phyloP scores from a whole-genome alignment of 345 rosid genomes.

The Populus simonii region DNA sequence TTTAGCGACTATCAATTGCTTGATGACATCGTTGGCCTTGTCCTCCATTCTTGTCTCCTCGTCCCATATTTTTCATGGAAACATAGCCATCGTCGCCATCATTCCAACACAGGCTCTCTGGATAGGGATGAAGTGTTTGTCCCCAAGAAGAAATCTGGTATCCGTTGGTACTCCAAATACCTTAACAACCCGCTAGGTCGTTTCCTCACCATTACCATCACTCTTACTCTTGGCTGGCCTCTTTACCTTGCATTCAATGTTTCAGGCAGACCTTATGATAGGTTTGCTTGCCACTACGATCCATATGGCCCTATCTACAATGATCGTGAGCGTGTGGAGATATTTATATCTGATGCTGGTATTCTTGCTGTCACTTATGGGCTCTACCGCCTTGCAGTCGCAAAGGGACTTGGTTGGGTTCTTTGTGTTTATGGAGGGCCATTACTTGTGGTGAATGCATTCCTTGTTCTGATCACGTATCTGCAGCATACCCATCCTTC shows the following conservation, averaged over 20 bases:
- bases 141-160: slow-evolving; percentile 20
- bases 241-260: slow-evolving; percentile 29
- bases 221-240: slow-evolving; percentile 34
- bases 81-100: slow-evolving; percentile 36
- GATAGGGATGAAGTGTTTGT: slow-evolving; percentile 33
- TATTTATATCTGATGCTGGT: slow-evolving; percentile 25
- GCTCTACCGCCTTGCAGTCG: slow-evolving; percentile 18
- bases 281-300: slow-evolving; percentile 33
- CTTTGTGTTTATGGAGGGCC: slow-evolving; percentile 27
- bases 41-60: slow-evolving; percentile 28
- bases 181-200: slow-evolving; percentile 33
- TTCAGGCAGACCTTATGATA: slow-evolving; percentile 30
- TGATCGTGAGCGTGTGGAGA: slow-evolving; percentile 19
- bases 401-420: slow-evolving; percentile 25
- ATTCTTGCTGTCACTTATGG: slow-evolving; percentile 18
- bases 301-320: slow-evolving; percentile 27
- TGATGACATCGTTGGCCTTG: slow-evolving; percentile 26
- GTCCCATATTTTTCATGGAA: slow-evolving; percentile 42
- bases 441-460: slow-evolving; percentile 23
- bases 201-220: slow-evolving; percentile 9
- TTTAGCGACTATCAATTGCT: slow-evolving; percentile 31
- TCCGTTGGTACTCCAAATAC: slow-evolving; percentile 26
- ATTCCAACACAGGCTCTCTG: slow-evolving; percentile 33
- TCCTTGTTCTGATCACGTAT: slow-evolving; percentile 27
- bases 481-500: slow-evolving; percentile 36